Evolutionary conservation across 306 rosid species (phyloP), one percentile per base, ranked within the genome.

Genomic region (Geum urbanum): DNA sequence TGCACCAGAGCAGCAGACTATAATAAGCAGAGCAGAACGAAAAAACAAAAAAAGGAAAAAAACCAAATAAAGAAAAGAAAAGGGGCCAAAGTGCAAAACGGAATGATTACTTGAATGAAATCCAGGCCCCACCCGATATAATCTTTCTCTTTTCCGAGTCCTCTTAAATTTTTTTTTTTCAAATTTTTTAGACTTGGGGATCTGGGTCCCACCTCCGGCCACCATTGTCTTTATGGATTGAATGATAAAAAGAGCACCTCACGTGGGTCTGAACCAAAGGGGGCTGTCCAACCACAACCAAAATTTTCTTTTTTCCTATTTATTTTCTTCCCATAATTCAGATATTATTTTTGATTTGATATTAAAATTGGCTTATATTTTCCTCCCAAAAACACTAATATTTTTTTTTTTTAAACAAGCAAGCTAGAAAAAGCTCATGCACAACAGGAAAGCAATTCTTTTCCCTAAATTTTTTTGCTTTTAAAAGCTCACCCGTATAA

Each of bases 261-360:
- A 94, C 97, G 97, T 94, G 99, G 99, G 86, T 71, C 87, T 97
- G 91, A 97, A 91, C 82, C 91, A 92, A 87, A 87, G 85, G 87
- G 84, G 73, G 39, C 95, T 86, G 96, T 87, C 92, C 95, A 84
- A 81, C 96, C 97, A 91, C 89, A 81, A 83, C 80, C 65, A 60
- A 70, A n/a, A n/a, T n/a, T n/a, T n/a, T n/a, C n/a, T n/a, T n/a
- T n/a, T n/a, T n/a, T n/a, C n/a, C n/a, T n/a, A n/a, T n/a, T n/a
- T n/a, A n/a, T n/a, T n/a, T n/a, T n/a, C n/a, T n/a, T n/a, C n/a
- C n/a, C n/a, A n/a, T n/a, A n/a, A n/a, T n/a, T 60, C 52, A 12
- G 22, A 24, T 63, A 44, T 75, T 64, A 65, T 45, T 35, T 10
- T 20, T 5, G 7, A 20, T 48, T 9, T 55, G 15, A 35, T 4